A percentile compares a stretch with the other conserved stretches of the same genome.
These are phyloP conservation scores for Herpomyces periplanetae DNA, from an alignment of 2,329 filamentous ascomycete genomes.

Conservation along the genomic window DNA sequence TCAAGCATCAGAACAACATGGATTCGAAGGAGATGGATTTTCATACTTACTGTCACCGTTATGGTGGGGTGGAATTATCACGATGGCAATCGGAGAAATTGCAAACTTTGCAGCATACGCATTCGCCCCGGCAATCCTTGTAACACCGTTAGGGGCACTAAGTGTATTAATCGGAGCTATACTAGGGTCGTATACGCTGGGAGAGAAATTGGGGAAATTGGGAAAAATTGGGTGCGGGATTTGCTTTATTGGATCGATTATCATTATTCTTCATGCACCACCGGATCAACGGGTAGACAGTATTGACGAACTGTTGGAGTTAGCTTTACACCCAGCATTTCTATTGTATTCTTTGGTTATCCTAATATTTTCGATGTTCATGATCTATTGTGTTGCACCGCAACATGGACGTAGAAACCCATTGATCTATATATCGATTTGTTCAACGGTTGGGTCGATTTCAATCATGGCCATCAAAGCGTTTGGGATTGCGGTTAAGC, in stretches of 20 bases:
- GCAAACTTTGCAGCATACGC: slow-evolving; percentile 96
- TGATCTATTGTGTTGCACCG: slow-evolving; percentile 85
- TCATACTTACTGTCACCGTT: slow-evolving; percentile 73
- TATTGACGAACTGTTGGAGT: slow-evolving; percentile 61
- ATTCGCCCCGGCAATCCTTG: slow-evolving; percentile 89
- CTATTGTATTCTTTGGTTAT: slow-evolving; percentile 48
- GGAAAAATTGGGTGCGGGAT: slow-evolving; percentile 85
- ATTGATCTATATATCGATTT: slow-evolving; percentile 82
- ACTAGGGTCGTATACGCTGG: slow-evolving; percentile 65
- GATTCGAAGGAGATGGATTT: slow-evolving; percentile 85
- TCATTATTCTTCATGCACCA: slow-evolving; percentile 87
- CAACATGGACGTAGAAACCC: slow-evolving; percentile 76
- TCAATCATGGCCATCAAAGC: slow-evolving; percentile 98
- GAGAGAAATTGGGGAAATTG: slow-evolving; percentile 54
- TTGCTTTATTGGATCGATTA: slow-evolving; percentile 74
- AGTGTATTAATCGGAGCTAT: slow-evolving; percentile 80
- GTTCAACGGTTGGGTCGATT: slow-evolving; percentile 77
- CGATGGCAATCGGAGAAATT: slow-evolving; percentile 64
- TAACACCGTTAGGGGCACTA: slow-evolving; percentile 68
- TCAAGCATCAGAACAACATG: slow-evolving; percentile 58
- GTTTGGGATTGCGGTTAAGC: slow-evolving; percentile 82
- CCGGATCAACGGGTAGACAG: slow-evolving; percentile 65
- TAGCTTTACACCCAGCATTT: slow-evolving; percentile 70
- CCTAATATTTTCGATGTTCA: slow-evolving; percentile 42
- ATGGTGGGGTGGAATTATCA: slow-evolving; percentile 84